Evolutionary conservation across 192 early-diverging fungal species (phyloP).

Genomic region (Dissophora globulifera): DNA sequence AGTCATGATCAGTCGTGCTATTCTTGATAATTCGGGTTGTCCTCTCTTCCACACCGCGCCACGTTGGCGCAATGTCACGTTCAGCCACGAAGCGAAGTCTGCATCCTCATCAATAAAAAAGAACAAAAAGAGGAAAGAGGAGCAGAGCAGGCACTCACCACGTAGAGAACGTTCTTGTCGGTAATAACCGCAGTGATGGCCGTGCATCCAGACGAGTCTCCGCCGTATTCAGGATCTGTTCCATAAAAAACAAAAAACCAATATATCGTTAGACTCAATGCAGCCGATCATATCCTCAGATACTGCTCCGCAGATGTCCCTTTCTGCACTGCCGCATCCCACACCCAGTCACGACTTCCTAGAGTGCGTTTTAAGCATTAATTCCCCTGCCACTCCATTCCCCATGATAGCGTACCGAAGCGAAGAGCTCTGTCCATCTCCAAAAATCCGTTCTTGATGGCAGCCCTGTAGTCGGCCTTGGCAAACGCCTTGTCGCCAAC

Average conservation of each 20-base stretch:
- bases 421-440: constrained; percentile 81
- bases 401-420: constrained; percentile 62
- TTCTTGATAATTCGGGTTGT: no score
- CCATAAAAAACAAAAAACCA: no score
- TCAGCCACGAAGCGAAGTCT: no score
- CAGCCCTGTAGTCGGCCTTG: constrained; percentile 72
- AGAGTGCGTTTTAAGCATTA: no score
- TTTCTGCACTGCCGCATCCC: background rate
- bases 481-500: constrained; percentile 70
- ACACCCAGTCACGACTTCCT: no score
- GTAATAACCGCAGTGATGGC: constrained; percentile 89
- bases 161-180: constrained; percentile 81
- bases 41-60: no score
- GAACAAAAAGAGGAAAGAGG: background rate
- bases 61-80: no score
- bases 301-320: background rate
- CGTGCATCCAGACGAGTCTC: constrained; percentile 97
- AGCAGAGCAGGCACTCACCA: constrained; percentile 55
- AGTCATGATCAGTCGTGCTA: background rate
- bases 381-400: no score
- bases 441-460: constrained; percentile 88
- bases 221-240: constrained; percentile 75
- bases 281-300: background rate
- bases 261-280: no score
- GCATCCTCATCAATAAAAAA: no score